These are phyloP conservation scores for Boletus subcaerulescens DNA, from an alignment of 768 basidiomycete genomes.

Conservation along the genomic window DNA sequence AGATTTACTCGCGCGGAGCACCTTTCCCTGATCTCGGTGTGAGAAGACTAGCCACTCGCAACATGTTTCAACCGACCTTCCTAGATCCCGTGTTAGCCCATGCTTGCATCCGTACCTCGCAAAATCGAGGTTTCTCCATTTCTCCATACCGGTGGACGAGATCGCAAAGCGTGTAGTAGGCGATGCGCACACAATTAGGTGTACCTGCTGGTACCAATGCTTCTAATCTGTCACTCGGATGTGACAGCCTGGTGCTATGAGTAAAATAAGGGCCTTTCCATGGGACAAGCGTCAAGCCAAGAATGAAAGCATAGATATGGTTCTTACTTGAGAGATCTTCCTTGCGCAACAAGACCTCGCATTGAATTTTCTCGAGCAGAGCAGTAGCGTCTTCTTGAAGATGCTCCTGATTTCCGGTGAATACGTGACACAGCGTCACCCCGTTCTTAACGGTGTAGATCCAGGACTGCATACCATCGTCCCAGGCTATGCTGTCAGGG, in stretches of 20 bases:
- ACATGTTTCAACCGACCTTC: conserved; percentile 26
- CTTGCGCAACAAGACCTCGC: conserved; percentile 22
- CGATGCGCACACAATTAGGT: conserved; percentile 17
- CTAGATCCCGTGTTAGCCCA: conserved; percentile 42
- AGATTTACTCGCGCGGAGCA: conserved; percentile 21
- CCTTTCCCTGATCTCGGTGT: conserved; percentile 17
- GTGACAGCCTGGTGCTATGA: conserved; percentile 15
- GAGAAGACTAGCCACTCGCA: background rate
- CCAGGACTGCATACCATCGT: conserved; percentile 31
- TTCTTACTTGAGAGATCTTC: conserved; percentile 23
- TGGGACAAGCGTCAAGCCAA: conserved; percentile 1
- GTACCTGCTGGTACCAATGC: conserved; percentile 25
- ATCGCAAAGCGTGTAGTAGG: conserved; percentile 29
- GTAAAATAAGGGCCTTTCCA: conserved; percentile 29
- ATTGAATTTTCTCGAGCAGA: conserved; percentile 41
- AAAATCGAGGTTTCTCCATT: conserved; percentile 30
- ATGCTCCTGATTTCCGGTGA: conserved; percentile 43
- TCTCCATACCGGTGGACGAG: conserved; percentile 37
- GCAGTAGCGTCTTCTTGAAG: conserved; percentile 40
- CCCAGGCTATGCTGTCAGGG: conserved; percentile 20
- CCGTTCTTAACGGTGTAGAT: conserved; percentile 19
- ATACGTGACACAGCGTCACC: conserved; percentile 41
- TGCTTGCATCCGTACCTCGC: conserved; percentile 36
- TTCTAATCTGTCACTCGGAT: conserved; percentile 10
- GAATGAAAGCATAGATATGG: background rate